A percentile compares a stretch with the other conserved stretches of the same genome.
These are phyloP conservation scores for Leptosphaerulina australis DNA, from an alignment of 2,329 filamentous ascomycete genomes.

Conservation along the genomic window DNA sequence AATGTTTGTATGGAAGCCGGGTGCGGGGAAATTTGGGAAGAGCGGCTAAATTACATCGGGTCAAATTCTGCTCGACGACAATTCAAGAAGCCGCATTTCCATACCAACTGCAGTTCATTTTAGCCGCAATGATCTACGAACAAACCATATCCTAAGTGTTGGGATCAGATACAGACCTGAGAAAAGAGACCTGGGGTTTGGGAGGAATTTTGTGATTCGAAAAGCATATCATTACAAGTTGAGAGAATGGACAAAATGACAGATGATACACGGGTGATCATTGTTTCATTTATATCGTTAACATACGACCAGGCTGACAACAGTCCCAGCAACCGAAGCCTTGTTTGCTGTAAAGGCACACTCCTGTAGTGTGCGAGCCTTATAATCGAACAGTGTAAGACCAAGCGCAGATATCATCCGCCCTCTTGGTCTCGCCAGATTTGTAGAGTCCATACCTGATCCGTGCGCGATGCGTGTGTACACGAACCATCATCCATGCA, in stretches of 20 bases:
- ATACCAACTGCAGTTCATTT: conserved; percentile 11
- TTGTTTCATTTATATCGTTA: conserved; percentile 17
- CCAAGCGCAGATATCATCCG: too few species aligned
- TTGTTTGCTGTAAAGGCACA: neutral
- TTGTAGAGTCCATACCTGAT: too few species aligned
- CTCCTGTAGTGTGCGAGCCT: neutral
- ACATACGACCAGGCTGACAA: neutral
- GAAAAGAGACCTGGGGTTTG: too few species aligned
- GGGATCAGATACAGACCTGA: neutral
- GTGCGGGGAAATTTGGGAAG: conserved; percentile 35
- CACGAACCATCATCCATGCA: too few species aligned
- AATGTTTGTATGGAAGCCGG: conserved; percentile 30
- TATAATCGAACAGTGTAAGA: too few species aligned
- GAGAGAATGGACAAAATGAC: neutral
- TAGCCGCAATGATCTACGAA: conserved; percentile 28
- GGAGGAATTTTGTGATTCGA: too few species aligned
- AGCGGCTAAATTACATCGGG: conserved; percentile 41
- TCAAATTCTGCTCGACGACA: conserved; percentile 16
- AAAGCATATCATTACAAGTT: neutral
- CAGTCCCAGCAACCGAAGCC: neutral
- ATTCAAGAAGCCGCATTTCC: conserved; percentile 4
- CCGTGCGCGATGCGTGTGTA: too few species aligned
- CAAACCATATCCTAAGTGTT: neutral
- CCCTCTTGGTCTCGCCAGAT: too few species aligned
- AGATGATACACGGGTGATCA: neutral